Percentiles rank a stretch among this genome's conserved stretches.
These are phyloP conservation scores for Begonia fuchsioides DNA, from an alignment of 306 rosid species.

Conservation along the genomic window DNA sequence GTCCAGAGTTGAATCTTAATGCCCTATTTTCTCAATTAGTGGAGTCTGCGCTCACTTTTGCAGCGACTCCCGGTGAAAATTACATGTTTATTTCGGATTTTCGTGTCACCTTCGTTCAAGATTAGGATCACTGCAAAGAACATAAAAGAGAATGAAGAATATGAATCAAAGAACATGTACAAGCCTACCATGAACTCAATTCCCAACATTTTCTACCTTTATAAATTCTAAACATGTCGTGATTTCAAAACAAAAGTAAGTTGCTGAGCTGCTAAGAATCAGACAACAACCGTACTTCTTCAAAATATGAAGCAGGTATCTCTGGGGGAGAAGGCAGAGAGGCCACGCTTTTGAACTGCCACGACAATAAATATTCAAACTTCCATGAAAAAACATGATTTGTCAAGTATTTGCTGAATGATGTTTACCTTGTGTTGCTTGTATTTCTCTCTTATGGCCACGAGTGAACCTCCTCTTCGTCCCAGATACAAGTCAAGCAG, in stretches of 20 bases:
- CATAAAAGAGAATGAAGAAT: too few species aligned
- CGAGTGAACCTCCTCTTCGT: conserved; percentile 54
- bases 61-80: too few species aligned
- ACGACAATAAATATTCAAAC: background rate
- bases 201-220: background rate
- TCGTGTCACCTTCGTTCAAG: too few species aligned
- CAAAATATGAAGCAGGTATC: conserved; percentile 46
- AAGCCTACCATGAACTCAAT: background rate
- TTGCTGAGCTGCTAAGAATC: too few species aligned
- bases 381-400: background rate
- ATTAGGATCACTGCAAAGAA: too few species aligned
- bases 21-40: too few species aligned
- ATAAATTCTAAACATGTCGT: background rate
- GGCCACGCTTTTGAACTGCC: conserved; percentile 72
- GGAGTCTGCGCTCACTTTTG: too few species aligned
- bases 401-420: background rate
- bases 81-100: too few species aligned
- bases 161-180: background rate
- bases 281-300: conserved; percentile 9
- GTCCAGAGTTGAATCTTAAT: too few species aligned
- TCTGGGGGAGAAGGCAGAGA: conserved; percentile 52
- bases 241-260: background rate
- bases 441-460: conserved; percentile 68
- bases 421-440: conserved; percentile 61
- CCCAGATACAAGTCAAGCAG: conserved; percentile 64